Base-by-base conservation (phyloP, 225 moss, liverwort and hornwort genomes). In the Sphagnum contortum region DNA sequence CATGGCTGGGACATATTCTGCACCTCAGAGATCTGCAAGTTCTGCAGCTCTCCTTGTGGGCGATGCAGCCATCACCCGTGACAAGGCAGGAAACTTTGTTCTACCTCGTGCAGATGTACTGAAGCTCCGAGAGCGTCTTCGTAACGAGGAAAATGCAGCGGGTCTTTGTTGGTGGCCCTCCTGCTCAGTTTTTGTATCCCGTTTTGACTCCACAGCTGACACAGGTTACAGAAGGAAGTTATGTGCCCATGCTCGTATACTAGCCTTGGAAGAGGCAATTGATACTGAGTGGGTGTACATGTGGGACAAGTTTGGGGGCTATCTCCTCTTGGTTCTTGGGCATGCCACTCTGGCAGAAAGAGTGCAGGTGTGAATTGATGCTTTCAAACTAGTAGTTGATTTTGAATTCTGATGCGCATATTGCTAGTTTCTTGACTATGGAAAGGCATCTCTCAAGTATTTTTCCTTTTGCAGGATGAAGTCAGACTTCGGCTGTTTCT, bases 281-380 rank as follows among this genome's bases (percentile, higher is more conserved):
- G 96, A 98, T 77, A 98, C 96, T 11, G 96, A 98, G 73, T 98
- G 96, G 96, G 96, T 98, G 9, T 98, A 98, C 59, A 98, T 98
- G 96, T 98, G 96, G 96, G 96, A 98, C 77, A 98, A 98, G 68
- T 98, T 98, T 74, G 96, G 96, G 61, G 96, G 96, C 64, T 98
- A 98, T 75, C 69, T 98, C 55, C 90, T 98, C 54, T 77, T 98
- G 67, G 96, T 98, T 57, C 93, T 98, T 77, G 96, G 96, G 62
- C 96, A 93, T 78, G 96, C 96, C 59, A 89, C 96, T 48, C 83
- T 90, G 64, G 92, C 96, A 14, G 96, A 98, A 79, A 85, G 89
- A 84, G 93, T 93, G 63, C 96, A 98, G 93, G 96, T 98, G 76
- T 12, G 59, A 47, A 56, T 64, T 55, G n/a, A 12, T 60, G 10